These are phyloP conservation scores for Hyaloscypha hepaticicola DNA, from an alignment of 495 filamentous ascomycete species.

Conservation along the genomic window DNA sequence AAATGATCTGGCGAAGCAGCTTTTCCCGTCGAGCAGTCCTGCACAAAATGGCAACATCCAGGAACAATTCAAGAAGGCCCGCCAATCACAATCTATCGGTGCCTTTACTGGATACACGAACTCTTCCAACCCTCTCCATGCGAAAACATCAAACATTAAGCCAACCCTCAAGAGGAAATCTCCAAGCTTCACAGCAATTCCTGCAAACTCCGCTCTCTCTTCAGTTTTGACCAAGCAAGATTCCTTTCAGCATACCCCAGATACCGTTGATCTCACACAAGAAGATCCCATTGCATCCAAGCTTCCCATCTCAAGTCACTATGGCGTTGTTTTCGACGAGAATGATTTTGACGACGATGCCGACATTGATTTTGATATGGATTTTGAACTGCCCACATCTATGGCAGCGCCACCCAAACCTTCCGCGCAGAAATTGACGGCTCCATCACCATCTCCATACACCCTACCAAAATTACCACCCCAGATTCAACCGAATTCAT, in stretches of 20 bases:
- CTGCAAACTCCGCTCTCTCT: conserved; percentile 32
- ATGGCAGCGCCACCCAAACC: conserved; percentile 33
- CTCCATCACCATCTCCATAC: conserved; percentile 14
- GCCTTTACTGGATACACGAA: conserved; percentile 27
- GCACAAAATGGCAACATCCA: conserved; percentile 33
- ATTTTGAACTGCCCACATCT: conserved; percentile 47
- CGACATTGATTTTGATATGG: conserved; percentile 61
- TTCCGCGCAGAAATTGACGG: conserved; percentile 22
- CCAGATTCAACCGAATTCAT: neutral
- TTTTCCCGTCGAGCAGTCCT: conserved; percentile 51
- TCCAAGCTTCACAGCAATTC: neutral
- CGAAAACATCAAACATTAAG: conserved; percentile 25
- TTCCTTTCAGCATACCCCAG: conserved; percentile 43
- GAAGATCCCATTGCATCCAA: conserved; percentile 19
- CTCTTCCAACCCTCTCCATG: conserved; percentile 20
- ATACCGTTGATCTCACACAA: conserved; percentile 26
- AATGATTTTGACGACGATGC: conserved; percentile 71
- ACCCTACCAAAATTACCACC: conserved; percentile 37
- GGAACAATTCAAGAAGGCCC: conserved; percentile 32
- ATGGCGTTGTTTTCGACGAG: conserved; percentile 52
- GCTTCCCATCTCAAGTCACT: conserved; percentile 16
- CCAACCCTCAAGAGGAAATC: conserved; percentile 14
- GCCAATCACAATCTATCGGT: conserved; percentile 28
- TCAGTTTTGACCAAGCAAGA: conserved; percentile 42
- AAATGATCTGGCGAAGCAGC: conserved; percentile 42